Evolutionary conservation across 345 rosid genomes (phyloP).

Genomic region (Linum lewisii): DNA sequence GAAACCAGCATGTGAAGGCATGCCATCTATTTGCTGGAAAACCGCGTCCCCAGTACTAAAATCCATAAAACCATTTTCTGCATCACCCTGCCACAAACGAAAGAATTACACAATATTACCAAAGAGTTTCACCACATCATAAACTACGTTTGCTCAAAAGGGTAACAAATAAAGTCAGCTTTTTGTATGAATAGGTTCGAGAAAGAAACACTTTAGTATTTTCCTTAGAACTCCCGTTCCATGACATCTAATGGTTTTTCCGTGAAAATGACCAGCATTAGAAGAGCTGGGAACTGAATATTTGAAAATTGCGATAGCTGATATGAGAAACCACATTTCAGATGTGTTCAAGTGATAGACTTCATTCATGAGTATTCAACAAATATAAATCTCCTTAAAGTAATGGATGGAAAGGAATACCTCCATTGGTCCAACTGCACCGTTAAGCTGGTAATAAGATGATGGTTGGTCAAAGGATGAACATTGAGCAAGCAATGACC

Average conservation of each 20-base stretch:
- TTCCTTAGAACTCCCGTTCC: background rate
- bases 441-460: constrained; percentile 46
- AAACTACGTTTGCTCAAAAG: too few species aligned
- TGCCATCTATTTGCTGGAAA: constrained; percentile 39
- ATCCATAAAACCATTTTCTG: constrained; percentile 38
- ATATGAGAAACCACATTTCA: background rate
- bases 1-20: constrained; percentile 20
- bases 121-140: too few species aligned
- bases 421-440: constrained; percentile 44
- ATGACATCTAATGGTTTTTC: background rate
- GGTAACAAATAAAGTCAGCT: too few species aligned
- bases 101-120: background rate
- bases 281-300: background rate
- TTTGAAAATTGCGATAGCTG: too few species aligned
- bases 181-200: too few species aligned
- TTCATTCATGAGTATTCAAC: background rate
- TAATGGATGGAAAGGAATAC: constrained; percentile 30
- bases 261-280: background rate
- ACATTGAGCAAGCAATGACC: constrained; percentile 56
- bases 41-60: constrained; percentile 42
- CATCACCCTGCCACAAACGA: constrained; percentile 39
- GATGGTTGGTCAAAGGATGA: constrained; percentile 51
- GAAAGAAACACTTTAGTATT: background rate
- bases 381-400: background rate
- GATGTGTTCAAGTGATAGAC: constrained; percentile 4